Percentiles rank a stretch among this genome's conserved stretches.
Conservation (phyloP, 2,329 filamentous ascomycete species). For the Trichophyton simii region DNA sequence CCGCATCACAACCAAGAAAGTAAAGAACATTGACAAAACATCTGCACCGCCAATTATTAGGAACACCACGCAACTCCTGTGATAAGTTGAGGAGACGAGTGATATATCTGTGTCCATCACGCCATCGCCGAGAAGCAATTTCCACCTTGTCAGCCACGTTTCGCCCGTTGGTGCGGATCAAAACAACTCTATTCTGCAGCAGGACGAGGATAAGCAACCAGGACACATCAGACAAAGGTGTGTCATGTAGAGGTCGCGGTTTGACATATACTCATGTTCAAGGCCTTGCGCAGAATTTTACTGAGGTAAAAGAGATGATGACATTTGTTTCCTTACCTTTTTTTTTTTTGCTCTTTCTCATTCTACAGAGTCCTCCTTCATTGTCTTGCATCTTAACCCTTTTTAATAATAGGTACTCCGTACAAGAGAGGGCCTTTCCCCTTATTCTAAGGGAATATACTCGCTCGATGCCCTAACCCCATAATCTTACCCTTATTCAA, state of each 20-base stretch:
- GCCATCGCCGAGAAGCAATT: neutral
- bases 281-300: too few species aligned
- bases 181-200: neutral
- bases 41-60: neutral
- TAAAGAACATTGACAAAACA: too few species aligned
- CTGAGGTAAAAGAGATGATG: too few species aligned
- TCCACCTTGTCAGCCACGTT: neutral
- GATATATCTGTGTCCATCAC: neutral
- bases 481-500: too few species aligned
- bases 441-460: too few species aligned
- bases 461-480: too few species aligned
- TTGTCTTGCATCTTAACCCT: too few species aligned
- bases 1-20: neutral
- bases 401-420: too few species aligned
- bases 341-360: too few species aligned
- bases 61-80: neutral
- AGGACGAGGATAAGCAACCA: neutral
- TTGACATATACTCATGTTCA: neutral
- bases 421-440: too few species aligned
- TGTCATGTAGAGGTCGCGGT: neutral
- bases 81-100: neutral
- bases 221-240: neutral
- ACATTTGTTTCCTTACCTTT: too few species aligned
- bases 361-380: too few species aligned
- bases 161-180: neutral